A percentile compares a stretch with the other conserved stretches of the same genome.
These are phyloP conservation scores for Gynostemma pentaphyllum DNA, from an alignment of 306 rosid genomes.

Conservation along the genomic window DNA sequence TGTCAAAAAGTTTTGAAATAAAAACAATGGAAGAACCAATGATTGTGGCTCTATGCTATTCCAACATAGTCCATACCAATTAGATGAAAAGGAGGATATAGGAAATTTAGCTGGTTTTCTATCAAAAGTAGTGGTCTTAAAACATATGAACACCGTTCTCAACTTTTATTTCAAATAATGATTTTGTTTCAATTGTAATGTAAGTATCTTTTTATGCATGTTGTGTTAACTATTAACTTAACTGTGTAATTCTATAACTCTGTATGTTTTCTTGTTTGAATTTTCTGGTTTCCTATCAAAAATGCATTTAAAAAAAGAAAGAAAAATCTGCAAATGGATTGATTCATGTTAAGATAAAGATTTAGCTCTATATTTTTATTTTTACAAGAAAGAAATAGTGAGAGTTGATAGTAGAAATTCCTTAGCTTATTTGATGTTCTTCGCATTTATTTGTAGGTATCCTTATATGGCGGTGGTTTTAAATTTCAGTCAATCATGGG, in stretches of 20 bases:
- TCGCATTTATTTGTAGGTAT: conserved; percentile 49
- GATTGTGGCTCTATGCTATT: background rate
- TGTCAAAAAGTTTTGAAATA: too few relatives aligned
- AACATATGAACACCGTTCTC: too few relatives aligned
- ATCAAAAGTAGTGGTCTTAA: too few relatives aligned
- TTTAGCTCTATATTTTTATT: too few relatives aligned
- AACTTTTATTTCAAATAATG: too few relatives aligned
- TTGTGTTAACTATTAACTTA: background rate
- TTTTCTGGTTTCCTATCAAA: background rate
- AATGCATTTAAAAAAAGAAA: too few relatives aligned
- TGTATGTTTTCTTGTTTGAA: background rate
- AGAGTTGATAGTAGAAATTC: background rate
- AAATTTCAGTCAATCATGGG: conserved; percentile 98
- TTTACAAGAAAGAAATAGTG: background rate
- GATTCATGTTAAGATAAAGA: too few relatives aligned
- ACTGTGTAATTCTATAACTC: background rate
- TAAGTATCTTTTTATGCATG: background rate
- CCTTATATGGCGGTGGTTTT: conserved; percentile 85
- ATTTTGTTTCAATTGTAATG: background rate
- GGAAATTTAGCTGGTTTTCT: too few relatives aligned
- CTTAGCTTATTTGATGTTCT: background rate
- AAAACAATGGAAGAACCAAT: background rate
- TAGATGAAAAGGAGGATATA: too few relatives aligned
- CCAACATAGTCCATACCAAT: too few relatives aligned
- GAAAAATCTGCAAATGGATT: background rate